phyloP scores from a whole-genome alignment of 2,329 filamentous ascomycete species.

The Fusarium sp. region DNA sequence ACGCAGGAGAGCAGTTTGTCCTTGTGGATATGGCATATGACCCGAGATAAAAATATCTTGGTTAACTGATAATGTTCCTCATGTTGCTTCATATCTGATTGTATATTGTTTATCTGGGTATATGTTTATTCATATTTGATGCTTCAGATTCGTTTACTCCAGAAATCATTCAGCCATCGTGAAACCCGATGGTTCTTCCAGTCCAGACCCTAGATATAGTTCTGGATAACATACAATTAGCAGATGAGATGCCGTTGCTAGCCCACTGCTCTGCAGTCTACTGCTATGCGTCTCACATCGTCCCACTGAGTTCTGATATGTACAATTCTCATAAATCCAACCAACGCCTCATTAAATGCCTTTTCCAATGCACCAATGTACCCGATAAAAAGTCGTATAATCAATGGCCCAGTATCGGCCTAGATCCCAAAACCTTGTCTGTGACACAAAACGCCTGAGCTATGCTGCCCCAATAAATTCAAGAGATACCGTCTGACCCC shows the following conservation, averaged over 20 bases:
- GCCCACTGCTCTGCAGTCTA: not conserved
- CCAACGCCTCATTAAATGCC: conserved; percentile 40
- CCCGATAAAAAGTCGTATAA: conserved; percentile 27
- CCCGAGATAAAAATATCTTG: too few relatives aligned
- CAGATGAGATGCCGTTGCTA: not conserved
- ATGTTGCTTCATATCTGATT: not conserved
- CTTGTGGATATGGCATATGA: not conserved
- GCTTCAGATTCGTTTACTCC: not conserved
- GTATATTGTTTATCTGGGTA: conserved; percentile 7
- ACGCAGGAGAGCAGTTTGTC: not conserved
- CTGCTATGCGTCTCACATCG: not conserved
- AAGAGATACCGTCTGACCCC: conserved; percentile 29
- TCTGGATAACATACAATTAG: not conserved
- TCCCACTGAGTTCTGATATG: not conserved
- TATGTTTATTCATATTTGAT: not conserved
- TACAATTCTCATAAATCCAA: conserved; percentile 24
- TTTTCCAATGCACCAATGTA: conserved; percentile 33
- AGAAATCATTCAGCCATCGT: not conserved
- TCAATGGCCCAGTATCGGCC: conserved; percentile 31
- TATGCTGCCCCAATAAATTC: conserved; percentile 43
- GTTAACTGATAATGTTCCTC: not conserved
- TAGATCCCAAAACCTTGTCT: conserved; percentile 26
- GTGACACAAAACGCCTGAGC: conserved; percentile 48
- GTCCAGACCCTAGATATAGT: not conserved
- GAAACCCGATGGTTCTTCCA: not conserved